Evolutionary conservation across 2,329 filamentous ascomycete species (phyloP).

Genomic region (Aureobasidium sp.): DNA sequence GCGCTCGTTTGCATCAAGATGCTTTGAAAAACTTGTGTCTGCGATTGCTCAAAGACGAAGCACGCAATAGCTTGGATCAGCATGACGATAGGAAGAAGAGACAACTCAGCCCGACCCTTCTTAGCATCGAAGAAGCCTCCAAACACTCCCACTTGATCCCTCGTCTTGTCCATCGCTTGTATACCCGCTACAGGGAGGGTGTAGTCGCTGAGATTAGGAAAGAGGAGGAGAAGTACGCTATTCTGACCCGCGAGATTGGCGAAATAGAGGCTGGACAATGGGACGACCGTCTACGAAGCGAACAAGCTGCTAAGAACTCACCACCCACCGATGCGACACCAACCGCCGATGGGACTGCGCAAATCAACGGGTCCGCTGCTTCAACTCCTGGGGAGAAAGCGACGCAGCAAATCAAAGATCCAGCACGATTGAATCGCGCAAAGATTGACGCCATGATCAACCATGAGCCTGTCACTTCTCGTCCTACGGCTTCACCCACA

Average conservation of each 20-base stretch:
- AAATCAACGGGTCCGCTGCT: neutral
- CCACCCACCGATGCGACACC: neutral
- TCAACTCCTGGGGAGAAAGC: neutral
- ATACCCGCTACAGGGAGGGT: constrained; percentile 64
- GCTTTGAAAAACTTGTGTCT: constrained; percentile 74
- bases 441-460: constrained; percentile 33
- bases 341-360: neutral
- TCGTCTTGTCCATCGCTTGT: constrained; percentile 64
- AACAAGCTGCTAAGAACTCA: neutral
- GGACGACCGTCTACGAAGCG: constrained; percentile 36
- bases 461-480: constrained; percentile 31
- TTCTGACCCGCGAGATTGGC: constrained; percentile 60
- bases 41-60: constrained; percentile 67
- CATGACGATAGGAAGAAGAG: constrained; percentile 56
- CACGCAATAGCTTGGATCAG: constrained; percentile 38
- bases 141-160: constrained; percentile 63
- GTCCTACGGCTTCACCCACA: constrained; percentile 19
- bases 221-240: constrained; percentile 62
- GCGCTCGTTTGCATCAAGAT: constrained; percentile 65
- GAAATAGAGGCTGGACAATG: constrained; percentile 57
- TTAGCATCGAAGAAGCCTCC: constrained; percentile 59
- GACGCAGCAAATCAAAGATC: neutral
- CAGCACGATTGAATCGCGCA: constrained; percentile 19
- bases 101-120: constrained; percentile 56
- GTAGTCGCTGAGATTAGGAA: constrained; percentile 64